A percentile compares a stretch with the other conserved stretches of the same genome.
Evolutionary conservation across 106 monocot genomes (phyloP).

Genomic region (Allium cepa): DNA sequence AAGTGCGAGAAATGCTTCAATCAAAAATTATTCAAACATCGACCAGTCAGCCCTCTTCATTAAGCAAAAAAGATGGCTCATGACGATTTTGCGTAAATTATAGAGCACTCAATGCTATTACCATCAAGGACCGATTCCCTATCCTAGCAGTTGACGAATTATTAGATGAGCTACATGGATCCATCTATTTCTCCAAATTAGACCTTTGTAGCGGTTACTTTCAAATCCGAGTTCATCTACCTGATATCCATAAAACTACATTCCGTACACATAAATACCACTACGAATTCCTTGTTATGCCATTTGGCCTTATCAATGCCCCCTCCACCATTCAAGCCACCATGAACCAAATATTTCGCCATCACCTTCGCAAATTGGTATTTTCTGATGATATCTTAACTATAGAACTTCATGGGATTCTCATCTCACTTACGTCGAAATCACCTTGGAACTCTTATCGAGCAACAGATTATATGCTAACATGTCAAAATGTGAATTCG

Average conservation of each 20-base stretch:
- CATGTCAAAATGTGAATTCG: too few species aligned
- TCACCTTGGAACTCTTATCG: too few species aligned
- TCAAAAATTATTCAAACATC: neutral
- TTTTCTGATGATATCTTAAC: too few species aligned
- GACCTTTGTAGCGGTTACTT: neutral
- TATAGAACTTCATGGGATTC: too few species aligned
- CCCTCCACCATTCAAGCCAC: neutral
- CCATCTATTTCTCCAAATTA: slow-evolving; percentile 1
- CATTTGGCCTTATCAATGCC: neutral
- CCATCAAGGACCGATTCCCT: slow-evolving; percentile 8
- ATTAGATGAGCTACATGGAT: slow-evolving; percentile 4
- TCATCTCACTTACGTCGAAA: too few species aligned
- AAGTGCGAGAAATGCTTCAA: neutral
- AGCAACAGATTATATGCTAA: too few species aligned
- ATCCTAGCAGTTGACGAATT: slow-evolving; percentile 9
- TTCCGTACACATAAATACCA: slow-evolving; percentile 5
- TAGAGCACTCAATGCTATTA: neutral
- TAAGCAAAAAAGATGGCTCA: neutral
- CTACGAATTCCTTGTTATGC: neutral
- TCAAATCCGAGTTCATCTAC: neutral
- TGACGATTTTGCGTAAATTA: too few species aligned
- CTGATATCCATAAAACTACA: neutral
- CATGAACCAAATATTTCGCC: too few species aligned
- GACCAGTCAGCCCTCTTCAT: neutral
- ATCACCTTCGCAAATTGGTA: too few species aligned